Evolutionary conservation across 495 filamentous ascomycete genomes (phyloP), one percentile per base, ranked within the genome.

Genomic region (Tetracladium marchalianum): DNA sequence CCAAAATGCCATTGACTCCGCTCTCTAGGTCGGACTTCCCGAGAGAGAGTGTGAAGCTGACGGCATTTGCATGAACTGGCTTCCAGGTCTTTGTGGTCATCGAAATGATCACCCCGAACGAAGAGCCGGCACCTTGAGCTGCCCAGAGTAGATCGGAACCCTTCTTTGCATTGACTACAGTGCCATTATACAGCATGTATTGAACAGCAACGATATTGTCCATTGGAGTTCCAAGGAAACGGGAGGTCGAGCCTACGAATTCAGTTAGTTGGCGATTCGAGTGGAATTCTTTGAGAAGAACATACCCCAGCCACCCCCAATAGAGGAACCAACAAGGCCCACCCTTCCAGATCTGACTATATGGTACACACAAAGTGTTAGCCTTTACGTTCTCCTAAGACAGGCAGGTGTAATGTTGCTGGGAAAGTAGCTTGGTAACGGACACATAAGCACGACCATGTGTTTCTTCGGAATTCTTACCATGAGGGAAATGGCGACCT

Each of bases 91-190:
- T 45, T 9, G 34, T 45, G 2, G 43, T 45, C 9, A 37, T 7
- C 2, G 31, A 36, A 10, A 37, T 8, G 9, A 45, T 10, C 9
- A 45, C 22, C 2, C 43, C 43, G 16, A 45, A 45, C 2, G 43
- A 45, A 19, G 43, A 45, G 13, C 43, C 43, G n/a, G 43, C 43
- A 6, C 43, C 43, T 37, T 45, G 32, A 19, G 43, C 43, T 11
- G 43, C 43, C 43, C 43, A 45, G 15, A 45, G 16, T 27, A 45
- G 33, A 34, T 45, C 34, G 16, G 43, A 45, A 2, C 34, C 34
- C 16, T 17, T 13, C n/a, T 34, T 18, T 12, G 15, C 43, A 12
- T 36, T 36, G 9, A 45, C 43, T 4, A 45, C n/a, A 7, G 43
- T 45, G 16, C 43, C 34, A 16, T 45, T 45, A 12, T 45, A 17